Base-by-base conservation (phyloP, 2,329 filamentous ascomycete species). In the Simplicillium sp. region DNA sequence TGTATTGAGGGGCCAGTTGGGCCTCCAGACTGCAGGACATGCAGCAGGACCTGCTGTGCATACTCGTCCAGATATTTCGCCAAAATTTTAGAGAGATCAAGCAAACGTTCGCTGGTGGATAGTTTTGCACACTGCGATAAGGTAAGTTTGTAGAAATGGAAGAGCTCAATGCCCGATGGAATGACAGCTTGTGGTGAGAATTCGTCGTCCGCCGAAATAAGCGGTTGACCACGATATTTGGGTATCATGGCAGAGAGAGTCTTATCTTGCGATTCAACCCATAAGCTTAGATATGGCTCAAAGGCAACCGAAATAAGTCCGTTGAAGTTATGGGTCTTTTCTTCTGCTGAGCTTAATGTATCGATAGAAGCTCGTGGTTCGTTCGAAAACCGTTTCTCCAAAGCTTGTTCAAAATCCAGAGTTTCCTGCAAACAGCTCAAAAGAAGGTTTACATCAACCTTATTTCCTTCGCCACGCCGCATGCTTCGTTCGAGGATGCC, bases 41-140 rank as follows among this genome's bases (percentile, higher is more conserved):
- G 75, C 13, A 94, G 73, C 7, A 98, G 70, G 3, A 98, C 87
- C 52, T 94, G 87, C 56, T 97, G 89, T 1, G 89, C 87, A 57
- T 98, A 98, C 52, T 92, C 84, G 57, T 98, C 92, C 1, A 98
- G 70, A 52, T 98, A 96, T 55, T 89, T 95, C 11, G 86, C 87
- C 51, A 98, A 80, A 1, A 84, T 89, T 51, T 75, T 84, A 0
- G 88, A 84, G 8, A 98, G 66, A 48, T 98, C 90, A 11, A 94
- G 71, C 34, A 98, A 67, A 33, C 87, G 80, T 41, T 84, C 81
- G n/a, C 88, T 85, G 0, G 90, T 96, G 1, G 92, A 97, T 1
- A 98, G 72, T 60, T 96, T 97, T 4, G 92, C 88, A 61, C 92
- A 98, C 64, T 98, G 92, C 3, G 88, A 87, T 29, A 98, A 67